A percentile compares a stretch with the other conserved stretches of the same genome.
These are phyloP conservation scores for Encephalitozoon hellem DNA, from an alignment of 371 early-diverging fungal genomes.

Conservation along the genomic window DNA sequence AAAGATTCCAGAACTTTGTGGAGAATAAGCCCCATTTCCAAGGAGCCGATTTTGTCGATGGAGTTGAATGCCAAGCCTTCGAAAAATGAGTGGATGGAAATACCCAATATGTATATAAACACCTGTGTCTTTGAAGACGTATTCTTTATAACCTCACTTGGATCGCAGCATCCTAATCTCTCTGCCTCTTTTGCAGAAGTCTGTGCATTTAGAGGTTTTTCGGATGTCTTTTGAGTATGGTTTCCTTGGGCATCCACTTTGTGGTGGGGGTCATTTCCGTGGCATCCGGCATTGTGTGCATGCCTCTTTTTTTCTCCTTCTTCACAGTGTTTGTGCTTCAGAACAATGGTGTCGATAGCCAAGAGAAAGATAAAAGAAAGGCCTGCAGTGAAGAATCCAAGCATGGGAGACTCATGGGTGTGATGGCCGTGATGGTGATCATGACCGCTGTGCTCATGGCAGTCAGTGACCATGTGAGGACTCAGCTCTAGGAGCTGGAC, in stretches of 20 bases:
- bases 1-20: slow-evolving; percentile 61
- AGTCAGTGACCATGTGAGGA: slow-evolving; percentile 50
- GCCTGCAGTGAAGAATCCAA: slow-evolving; percentile 51
- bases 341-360: slow-evolving; percentile 48
- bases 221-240: background rate
- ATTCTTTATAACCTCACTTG: slow-evolving; percentile 43
- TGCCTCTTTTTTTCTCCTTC: background rate
- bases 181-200: background rate
- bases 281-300: background rate
- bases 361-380: slow-evolving; percentile 50
- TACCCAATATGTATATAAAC: slow-evolving; percentile 54
- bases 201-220: background rate
- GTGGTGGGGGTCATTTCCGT: background rate
- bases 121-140: slow-evolving; percentile 51
- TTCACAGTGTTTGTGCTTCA: slow-evolving; percentile 59
- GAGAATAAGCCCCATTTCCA: slow-evolving; percentile 50
- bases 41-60: slow-evolving; percentile 36
- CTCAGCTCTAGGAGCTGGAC: slow-evolving; percentile 56
- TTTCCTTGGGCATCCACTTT: background rate
- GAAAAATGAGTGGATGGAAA: slow-evolving; percentile 62
- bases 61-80: slow-evolving; percentile 57
- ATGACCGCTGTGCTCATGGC: background rate
- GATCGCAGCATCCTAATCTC: slow-evolving; percentile 36
- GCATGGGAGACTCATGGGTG: slow-evolving; percentile 4
- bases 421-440: slow-evolving; percentile 19